phyloP scores from a whole-genome alignment of 257 asterid genomes.

The Plantago ovata region DNA sequence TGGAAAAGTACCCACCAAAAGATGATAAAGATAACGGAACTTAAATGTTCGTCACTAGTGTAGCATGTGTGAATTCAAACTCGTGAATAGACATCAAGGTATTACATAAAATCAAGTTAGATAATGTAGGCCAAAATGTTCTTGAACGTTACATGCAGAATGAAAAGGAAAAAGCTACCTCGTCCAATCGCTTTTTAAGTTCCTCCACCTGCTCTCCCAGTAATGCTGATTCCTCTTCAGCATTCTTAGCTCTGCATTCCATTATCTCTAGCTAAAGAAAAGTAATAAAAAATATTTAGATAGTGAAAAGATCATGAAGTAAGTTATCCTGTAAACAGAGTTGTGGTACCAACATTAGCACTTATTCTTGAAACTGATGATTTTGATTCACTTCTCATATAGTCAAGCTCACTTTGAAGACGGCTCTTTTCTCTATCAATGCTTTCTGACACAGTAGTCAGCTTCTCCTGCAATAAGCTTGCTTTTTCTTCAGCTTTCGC shows the following conservation, averaged over 20 bases:
- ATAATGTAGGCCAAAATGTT: constrained; percentile 3
- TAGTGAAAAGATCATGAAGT: constrained; percentile 17
- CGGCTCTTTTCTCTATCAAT: constrained; percentile 61
- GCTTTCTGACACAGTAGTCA: constrained; percentile 57
- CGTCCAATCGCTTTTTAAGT: constrained; percentile 53
- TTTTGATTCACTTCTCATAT: constrained; percentile 80
- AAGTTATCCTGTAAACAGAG: constrained; percentile 14
- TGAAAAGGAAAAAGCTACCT: constrained; percentile 38
- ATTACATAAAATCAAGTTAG: constrained; percentile 15
- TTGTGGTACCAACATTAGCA: constrained; percentile 59
- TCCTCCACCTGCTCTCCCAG: constrained; percentile 66
- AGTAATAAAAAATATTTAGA: constrained; percentile 21
- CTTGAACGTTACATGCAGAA: neutral
- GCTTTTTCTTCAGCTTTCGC: constrained; percentile 81
- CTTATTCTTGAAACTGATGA: constrained; percentile 65
- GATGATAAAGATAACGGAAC: constrained; percentile 10
- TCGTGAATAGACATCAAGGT: constrained; percentile 15
- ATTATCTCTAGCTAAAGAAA: constrained; percentile 73
- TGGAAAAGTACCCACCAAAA: neutral
- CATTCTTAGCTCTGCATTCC: constrained; percentile 76
- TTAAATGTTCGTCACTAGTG: too few relatives aligned
- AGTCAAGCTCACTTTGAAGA: constrained; percentile 74
- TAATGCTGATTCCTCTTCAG: constrained; percentile 71
- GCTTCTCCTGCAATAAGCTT: constrained; percentile 56
- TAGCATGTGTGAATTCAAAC: constrained; percentile 14